Evolutionary conservation across 768 basidiomycete species (phyloP), one percentile per base, ranked within the genome.

Genomic region (Collybia sordida): DNA sequence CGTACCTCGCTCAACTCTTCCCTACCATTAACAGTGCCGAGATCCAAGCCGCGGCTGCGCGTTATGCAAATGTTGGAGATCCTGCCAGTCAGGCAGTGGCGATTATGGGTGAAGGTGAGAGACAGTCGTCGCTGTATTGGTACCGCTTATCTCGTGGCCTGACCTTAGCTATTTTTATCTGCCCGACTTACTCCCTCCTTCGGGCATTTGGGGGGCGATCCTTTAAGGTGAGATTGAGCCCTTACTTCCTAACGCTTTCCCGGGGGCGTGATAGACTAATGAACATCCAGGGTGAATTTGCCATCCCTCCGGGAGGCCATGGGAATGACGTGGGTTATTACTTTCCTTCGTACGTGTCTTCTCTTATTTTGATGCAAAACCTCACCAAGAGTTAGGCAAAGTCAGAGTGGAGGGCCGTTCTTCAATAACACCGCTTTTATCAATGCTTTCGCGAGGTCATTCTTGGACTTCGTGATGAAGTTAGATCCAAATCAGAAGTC

Each of bases 111-210:
- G 77, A 79, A 62, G 55, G 77, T 77, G 44, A 34, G 4, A 9
- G 63, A 56, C 15, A 18, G 7, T 14, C 6, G 27, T 17, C 38
- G 8, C 4, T 24, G 21, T 49, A 31, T 18, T 21, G 18, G 7
- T 19, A 14, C 21, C n/a, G 6, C 6, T 44, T 14, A 44, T 12
- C 17, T 12, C 17, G 22, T 21, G 15, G 24, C n/a, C 18, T 15
- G 11, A 3, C 8, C 27, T 15, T 40, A 72, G 77, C 75, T 3
- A 74, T 78, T 28, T 73, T 78, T 42, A 66, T 72, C 11, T 79
- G 77, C 50, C 77, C 78, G 0, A 72, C 72, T 0, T 77, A 77
- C 45, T 68, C 55, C 50, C 34, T 75, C 18, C 50, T 73, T 25
- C 43, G 51, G 4, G 69, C 70, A 7, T 72, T 72, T 47, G 52